These are phyloP conservation scores for Fomitopsis serialis DNA, from an alignment of 768 basidiomycete species.

Conservation along the genomic window DNA sequence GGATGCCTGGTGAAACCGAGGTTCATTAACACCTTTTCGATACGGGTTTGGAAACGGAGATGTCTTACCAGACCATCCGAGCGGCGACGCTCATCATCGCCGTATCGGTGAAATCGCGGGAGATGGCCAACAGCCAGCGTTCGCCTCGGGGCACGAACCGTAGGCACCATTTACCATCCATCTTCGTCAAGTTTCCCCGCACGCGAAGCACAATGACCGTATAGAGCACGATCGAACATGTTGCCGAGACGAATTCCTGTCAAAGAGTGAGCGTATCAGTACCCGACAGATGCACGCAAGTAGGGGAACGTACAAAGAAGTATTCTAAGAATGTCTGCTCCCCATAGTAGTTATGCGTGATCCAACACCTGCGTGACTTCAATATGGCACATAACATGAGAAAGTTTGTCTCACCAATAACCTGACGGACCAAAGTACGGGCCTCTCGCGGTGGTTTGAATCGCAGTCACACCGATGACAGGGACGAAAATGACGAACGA, in stretches of 20 bases:
- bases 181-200: conserved; percentile 29
- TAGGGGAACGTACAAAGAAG: conserved; percentile 32
- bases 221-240: conserved; percentile 29
- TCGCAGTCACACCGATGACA: conserved; percentile 30
- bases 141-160: conserved; percentile 26
- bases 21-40: too few relatives aligned
- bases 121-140: conserved; percentile 28
- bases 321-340: conserved; percentile 39
- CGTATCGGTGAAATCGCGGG: conserved; percentile 28
- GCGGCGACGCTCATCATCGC: conserved; percentile 26
- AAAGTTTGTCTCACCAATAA: conserved; percentile 26
- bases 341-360: conserved; percentile 33
- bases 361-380: conserved; percentile 33
- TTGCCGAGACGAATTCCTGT: conserved; percentile 31
- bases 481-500: conserved; percentile 26
- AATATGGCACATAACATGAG: neutral
- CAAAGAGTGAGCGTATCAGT: neutral
- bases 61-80: conserved; percentile 28
- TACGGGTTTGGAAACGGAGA: neutral
- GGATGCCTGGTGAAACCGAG: conserved; percentile 14
- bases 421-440: conserved; percentile 42
- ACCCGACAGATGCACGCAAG: neutral
- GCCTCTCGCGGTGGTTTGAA: conserved; percentile 29
- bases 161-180: conserved; percentile 22
- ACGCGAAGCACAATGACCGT: conserved; percentile 29